Evolutionary conservation across 768 basidiomycete species (phyloP), one percentile per base, ranked within the genome.

Genomic region (Trichaptum fuscoviolaceum): DNA sequence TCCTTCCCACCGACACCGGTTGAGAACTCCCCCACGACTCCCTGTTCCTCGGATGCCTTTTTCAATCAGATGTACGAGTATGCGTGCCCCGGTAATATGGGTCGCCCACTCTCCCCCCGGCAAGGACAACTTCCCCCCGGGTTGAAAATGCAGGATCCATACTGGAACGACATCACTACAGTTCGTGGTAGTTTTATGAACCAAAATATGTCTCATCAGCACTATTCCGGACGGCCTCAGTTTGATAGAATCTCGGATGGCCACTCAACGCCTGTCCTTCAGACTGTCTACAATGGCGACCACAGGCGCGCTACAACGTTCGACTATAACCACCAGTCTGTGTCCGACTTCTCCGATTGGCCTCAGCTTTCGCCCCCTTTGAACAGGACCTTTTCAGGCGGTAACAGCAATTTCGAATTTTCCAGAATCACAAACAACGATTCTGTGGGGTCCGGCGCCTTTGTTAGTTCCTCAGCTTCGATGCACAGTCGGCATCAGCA

Each of bases 11-110:
- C 59, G 34, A 62, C 63, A 35, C 52, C 69, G 36, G 61, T 62
- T 23, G 63, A 62, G 12, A 57, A 59, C 26, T 69, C 69, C 25
- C 69, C 69, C 30, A 64, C 62, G 35, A 64, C 69, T 7, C 67
- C 66, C 25, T 65, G 63, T 57, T 57, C 65, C 58, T 65, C 65
- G 34, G 57, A 67, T 35, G 26, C 35, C 66, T 42, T 67, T 63
- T 17, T 69, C 69, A 20, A 64, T 62, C 25, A 61, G 58, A n/a
- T 62, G 59, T 23, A 24, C 64, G 15, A 64, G 64, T 59, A 63
- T 64, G 42, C 42, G 20, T 52, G 42, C 20, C 42, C 42, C 20
- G 42, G 15, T 52, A 52, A 52, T 12, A 52, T 52, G 42, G 42
- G 42, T 52, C 42, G 42, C 5, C 42, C 42, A 52, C 42, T 52